These are phyloP conservation scores for Dysphania ambrosioides DNA, from an alignment of 148 eudicot genomes.

Conservation along the genomic window DNA sequence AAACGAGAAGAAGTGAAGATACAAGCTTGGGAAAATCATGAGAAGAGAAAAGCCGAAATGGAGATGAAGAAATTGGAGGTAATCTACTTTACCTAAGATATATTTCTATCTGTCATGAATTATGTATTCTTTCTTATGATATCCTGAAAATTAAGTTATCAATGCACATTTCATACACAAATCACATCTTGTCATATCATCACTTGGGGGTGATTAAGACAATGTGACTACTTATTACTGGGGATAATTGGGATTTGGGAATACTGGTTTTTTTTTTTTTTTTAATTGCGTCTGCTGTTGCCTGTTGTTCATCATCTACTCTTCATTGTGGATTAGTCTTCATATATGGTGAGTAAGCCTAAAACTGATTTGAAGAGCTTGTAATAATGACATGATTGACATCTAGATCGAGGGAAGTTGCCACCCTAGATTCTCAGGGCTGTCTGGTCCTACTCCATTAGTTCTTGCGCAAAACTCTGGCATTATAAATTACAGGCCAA, in stretches of 20 bases:
- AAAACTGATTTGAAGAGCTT: not conserved
- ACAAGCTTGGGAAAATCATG: constrained; percentile 95
- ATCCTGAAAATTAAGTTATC: too few relatives aligned
- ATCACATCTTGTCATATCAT: too few relatives aligned
- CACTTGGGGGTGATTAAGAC: not conserved
- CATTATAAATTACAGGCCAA: not conserved
- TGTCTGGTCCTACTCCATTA: not conserved
- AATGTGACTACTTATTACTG: not conserved
- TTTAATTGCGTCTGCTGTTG: too few relatives aligned
- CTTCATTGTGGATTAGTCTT: not conserved
- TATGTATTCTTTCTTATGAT: too few relatives aligned
- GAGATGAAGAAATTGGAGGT: constrained; percentile 91
- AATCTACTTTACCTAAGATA: constrained; percentile 10
- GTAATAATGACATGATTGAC: not conserved
- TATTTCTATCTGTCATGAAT: not conserved
- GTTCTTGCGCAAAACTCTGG: not conserved
- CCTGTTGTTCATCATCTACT: not conserved
- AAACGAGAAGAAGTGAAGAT: constrained; percentile 93
- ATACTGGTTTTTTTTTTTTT: too few relatives aligned
- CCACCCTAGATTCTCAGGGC: not conserved
- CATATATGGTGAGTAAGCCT: too few relatives aligned
- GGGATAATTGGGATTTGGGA: not conserved
- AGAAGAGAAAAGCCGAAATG: constrained; percentile 95
- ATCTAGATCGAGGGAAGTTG: not conserved
- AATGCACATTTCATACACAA: too few relatives aligned